Conservation (phyloP, 2,329 filamentous ascomycete genomes). For the Trichophyton rubrum region DNA sequence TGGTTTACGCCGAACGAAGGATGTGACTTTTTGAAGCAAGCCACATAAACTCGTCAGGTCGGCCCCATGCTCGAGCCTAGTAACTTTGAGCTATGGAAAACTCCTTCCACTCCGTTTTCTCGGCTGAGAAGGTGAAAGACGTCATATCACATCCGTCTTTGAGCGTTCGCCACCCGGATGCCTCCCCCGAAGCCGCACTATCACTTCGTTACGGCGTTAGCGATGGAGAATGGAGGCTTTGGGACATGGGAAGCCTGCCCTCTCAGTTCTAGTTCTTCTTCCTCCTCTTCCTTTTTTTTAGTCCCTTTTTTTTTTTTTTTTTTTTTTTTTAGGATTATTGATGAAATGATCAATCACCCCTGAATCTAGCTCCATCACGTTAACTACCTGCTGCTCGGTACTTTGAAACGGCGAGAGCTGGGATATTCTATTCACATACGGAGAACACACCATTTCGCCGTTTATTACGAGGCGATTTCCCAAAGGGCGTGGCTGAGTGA, state of each 20-base stretch:
- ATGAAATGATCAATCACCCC: constrained; percentile 1
- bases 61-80: background rate
- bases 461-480: background rate
- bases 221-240: background rate
- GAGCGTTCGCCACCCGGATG: constrained; percentile 3
- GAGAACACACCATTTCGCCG: background rate
- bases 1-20: background rate
- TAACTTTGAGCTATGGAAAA: background rate
- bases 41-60: background rate
- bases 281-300: background rate
- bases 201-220: background rate
- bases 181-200: background rate
- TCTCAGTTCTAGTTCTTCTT: background rate
- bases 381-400: background rate
- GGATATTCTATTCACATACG: background rate
- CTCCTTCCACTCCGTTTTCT: background rate
- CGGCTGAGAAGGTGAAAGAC: background rate
- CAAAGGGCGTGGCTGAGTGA: background rate
- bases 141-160: background rate
- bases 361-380: background rate
- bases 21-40: background rate
- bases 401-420: background rate
- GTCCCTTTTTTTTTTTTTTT: too few species aligned
- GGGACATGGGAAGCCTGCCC: background rate
- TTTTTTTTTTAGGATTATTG: background rate